These are phyloP conservation scores for Calonectria multiphialidica DNA, from an alignment of 2,329 filamentous ascomycete species.

Conservation along the genomic window DNA sequence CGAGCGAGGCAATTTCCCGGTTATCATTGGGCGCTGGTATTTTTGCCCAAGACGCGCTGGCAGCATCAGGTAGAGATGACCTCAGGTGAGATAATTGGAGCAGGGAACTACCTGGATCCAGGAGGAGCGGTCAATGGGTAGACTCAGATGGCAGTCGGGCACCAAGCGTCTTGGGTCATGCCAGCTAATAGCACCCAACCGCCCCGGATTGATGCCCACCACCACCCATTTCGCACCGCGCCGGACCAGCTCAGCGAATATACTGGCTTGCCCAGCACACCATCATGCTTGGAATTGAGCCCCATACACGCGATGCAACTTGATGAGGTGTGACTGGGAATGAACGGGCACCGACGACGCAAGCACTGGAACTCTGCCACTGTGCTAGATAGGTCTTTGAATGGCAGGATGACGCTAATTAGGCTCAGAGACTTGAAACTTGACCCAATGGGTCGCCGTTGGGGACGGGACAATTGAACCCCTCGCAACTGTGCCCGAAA, in stretches of 20 bases:
- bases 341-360: conserved; percentile 16
- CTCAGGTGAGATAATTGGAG: conserved; percentile 43
- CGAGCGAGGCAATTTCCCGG: conserved; percentile 38
- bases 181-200: conserved; percentile 43
- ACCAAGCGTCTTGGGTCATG: conserved; percentile 41
- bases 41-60: conserved; percentile 49
- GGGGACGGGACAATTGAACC: background rate
- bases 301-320: conserved; percentile 11
- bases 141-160: conserved; percentile 42
- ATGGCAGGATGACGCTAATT: background rate
- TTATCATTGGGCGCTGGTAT: conserved; percentile 49
- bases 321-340: conserved; percentile 11
- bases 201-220: conserved; percentile 45
- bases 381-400: background rate
- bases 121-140: conserved; percentile 49
- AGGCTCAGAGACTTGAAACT: conserved; percentile 11
- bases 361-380: background rate
- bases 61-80: conserved; percentile 45
- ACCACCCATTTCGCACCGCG: conserved; percentile 36
- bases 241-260: conserved; percentile 12
- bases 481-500: conserved; percentile 10
- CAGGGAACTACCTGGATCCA: conserved; percentile 50
- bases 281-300: conserved; percentile 10
- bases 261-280: conserved; percentile 17
- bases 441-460: conserved; percentile 15